Conservation (phyloP, 2,329 filamentous ascomycete species). For the Exophiala dermatitidis region DNA sequence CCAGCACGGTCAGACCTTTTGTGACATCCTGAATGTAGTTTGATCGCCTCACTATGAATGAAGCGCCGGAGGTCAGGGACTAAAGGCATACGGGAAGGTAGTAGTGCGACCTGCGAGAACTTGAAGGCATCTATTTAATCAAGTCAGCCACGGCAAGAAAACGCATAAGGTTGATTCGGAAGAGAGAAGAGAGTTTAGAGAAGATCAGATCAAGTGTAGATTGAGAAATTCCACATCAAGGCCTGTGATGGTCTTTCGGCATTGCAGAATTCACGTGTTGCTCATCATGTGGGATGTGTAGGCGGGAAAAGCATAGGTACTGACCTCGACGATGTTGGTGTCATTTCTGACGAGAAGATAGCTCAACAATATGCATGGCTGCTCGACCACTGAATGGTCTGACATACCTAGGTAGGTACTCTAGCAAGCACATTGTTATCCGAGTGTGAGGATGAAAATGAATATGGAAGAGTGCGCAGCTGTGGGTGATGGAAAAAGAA, state of each 20-base stretch:
- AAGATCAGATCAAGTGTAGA: slow-evolving; percentile 16
- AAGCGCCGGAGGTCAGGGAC: too few relatives aligned
- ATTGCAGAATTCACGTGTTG: slow-evolving; percentile 24
- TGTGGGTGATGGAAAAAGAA: neutral
- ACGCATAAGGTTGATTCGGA: neutral
- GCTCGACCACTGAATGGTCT: too few relatives aligned
- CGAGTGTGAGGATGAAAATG: neutral
- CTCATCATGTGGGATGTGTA: slow-evolving; percentile 12
- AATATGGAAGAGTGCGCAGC: neutral
- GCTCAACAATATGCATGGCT: too few relatives aligned
- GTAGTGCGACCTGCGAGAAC: too few relatives aligned
- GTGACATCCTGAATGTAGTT: too few relatives aligned
- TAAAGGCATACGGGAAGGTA: too few relatives aligned
- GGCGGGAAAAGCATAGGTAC: neutral
- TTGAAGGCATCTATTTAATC: too few relatives aligned
- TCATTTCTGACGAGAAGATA: too few relatives aligned
- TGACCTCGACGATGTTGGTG: neutral
- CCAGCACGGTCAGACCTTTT: too few relatives aligned
- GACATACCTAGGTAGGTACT: too few relatives aligned
- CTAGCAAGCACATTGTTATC: too few relatives aligned
- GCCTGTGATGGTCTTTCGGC: slow-evolving; percentile 12
- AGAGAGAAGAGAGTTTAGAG: neutral
- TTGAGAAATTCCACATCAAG: slow-evolving; percentile 17
- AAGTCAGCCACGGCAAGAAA: neutral
- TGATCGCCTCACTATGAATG: too few relatives aligned